Evolutionary conservation across 1,284 basidiomycete species (phyloP), one percentile per base, ranked within the genome.

Genomic region (Leccinum ponderosum): DNA sequence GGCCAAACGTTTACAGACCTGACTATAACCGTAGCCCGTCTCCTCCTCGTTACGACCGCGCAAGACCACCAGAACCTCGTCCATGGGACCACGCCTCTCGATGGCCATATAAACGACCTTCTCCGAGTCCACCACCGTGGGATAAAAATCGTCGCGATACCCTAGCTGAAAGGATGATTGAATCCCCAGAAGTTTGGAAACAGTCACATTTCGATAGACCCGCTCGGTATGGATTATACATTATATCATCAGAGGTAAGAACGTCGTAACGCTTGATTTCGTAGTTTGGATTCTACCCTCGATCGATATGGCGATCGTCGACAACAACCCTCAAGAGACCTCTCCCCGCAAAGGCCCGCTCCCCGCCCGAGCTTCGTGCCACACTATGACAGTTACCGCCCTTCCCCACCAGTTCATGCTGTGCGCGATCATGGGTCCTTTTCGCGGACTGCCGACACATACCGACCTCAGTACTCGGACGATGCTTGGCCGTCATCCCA

Each of bases 101-200:
- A 57, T 78, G 74, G 78, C 64, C 62, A 17, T 54, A 67, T 61
- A 72, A 69, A 48, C 68, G 67, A 63, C 64, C 75, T 48, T 69
- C 75, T 47, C 69, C 78, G 52, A 69, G 76, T 61, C 70, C 76
- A 58, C 69, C 76, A 31, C 65, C 74, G 57, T 71, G 66, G 62
- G 73, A 74, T 56, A 73, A 60, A 66, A 70, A 50, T 66, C 72
- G 73, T 57, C 79, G 78, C 59, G 82, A 81, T 63, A 74, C 70
- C 58, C 70, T 83, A 61, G 78, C 83, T 25, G 80, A 82, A 61
- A 78, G 86, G 62, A 82, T 86, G 79, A 86, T 90, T 68, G 89
- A 90, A 72, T 87, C 89, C 22, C 88, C 87, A 37, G 84, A 85
- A 27, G 75, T 78, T 54, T 91, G 90, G 90, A 89, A 87, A 69